Conservation (phyloP, 495 filamentous ascomycete species). For the Extremus antarcticus region DNA sequence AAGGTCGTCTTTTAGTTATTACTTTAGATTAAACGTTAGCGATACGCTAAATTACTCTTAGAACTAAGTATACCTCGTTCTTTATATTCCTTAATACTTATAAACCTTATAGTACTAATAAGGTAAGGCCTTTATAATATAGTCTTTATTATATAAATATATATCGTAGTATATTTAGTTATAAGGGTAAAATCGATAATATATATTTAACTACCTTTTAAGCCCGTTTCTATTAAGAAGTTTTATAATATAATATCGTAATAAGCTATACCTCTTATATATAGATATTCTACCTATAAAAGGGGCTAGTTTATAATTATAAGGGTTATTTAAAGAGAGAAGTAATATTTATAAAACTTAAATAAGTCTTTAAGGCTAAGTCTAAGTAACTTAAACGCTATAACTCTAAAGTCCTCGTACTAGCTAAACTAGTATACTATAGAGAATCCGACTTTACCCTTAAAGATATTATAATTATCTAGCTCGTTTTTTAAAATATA, state of each 20-base stretch:
- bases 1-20: slow-evolving; percentile 5
- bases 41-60: background rate
- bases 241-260: background rate
- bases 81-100: slow-evolving; percentile 4
- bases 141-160: background rate
- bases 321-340: background rate
- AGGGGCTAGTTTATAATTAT: background rate
- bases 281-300: background rate
- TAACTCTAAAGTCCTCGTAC: background rate
- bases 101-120: slow-evolving; percentile 3
- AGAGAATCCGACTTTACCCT: background rate
- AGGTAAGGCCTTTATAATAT: background rate
- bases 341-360: background rate
- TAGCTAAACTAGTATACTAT: background rate
- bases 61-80: background rate
- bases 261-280: background rate
- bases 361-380: slow-evolving; percentile 1
- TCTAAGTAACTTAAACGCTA: background rate
- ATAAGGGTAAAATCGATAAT: background rate
- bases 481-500: background rate
- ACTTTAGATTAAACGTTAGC: slow-evolving; percentile 1
- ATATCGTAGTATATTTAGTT: background rate
- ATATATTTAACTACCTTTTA: background rate
- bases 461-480: background rate
- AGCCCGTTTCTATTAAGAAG: background rate